A percentile compares a stretch with the other conserved stretches of the same genome.
Conservation (phyloP, 257 asterid species). For the Solanum rostratum region DNA sequence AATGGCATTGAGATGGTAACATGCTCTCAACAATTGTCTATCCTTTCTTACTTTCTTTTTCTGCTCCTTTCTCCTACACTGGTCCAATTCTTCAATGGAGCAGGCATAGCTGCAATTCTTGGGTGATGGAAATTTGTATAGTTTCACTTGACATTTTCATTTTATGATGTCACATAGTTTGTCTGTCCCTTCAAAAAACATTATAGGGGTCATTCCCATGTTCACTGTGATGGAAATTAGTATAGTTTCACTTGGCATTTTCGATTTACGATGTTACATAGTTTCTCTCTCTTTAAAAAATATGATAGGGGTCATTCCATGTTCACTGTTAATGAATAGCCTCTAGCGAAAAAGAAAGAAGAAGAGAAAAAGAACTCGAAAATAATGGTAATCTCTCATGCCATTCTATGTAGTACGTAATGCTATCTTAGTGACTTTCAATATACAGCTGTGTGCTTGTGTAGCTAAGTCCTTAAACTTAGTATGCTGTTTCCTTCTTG, state of each 20-base stretch:
- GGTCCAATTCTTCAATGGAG: neutral
- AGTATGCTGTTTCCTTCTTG: neutral
- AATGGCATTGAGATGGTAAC: slow-evolving; percentile 96
- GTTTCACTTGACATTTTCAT: neutral
- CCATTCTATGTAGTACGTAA: neutral
- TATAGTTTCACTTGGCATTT: neutral
- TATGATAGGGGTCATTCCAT: neutral
- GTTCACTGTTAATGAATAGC: neutral
- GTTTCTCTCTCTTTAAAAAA: neutral
- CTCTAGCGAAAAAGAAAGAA: neutral
- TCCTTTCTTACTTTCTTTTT: neutral
- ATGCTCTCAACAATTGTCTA: neutral
- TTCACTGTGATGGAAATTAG: neutral
- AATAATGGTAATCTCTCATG: neutral
- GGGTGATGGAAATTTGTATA: neutral
- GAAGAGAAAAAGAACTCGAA: neutral
- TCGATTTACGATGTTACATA: neutral
- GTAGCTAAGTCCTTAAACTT: neutral
- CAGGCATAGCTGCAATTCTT: neutral
- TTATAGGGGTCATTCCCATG: neutral
- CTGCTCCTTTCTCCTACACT: neutral
- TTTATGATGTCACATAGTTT: neutral
- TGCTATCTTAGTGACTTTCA: neutral
- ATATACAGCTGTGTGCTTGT: neutral
- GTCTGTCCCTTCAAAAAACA: too few relatives aligned